Base-by-base conservation (phyloP, 176 grass and related monocot species). In the Sorghum bicolor region DNA sequence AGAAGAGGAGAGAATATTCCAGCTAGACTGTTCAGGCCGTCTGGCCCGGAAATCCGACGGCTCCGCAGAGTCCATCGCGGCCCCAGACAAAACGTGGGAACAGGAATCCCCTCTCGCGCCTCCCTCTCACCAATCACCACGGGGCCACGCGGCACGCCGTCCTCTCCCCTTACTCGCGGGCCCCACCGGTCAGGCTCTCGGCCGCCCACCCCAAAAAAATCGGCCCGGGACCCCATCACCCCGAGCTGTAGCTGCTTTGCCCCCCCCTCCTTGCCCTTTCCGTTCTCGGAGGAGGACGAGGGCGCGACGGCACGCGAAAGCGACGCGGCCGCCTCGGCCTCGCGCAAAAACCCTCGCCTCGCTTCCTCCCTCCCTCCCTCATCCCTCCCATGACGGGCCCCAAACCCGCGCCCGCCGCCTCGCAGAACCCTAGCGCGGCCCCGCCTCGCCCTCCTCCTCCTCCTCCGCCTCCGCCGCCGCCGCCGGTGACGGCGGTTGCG, bases 311-410 rank as follows among this genome's bases (percentile, higher is more conserved):
- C 72, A 32, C 71, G 44, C 62, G 30, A 26, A 14, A 76, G 16
- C 78, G 45, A 76, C 63, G 87, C 83, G 72, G 44, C 52, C 70
- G 77, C 77, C 39, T 40, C 65, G 63, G 12, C 61, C 64, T n/a
- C n/a, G n/a, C n/a, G n/a, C n/a, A n/a, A 28, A 57, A 76, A 67
- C 80, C 75, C 77, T 79, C 76, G 55, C 75, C 67, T 57, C 58
- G 19, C 65, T 19, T 8, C 3, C 25, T 28, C 64, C 11, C 45
- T 45, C 48, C 4, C 13, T 24, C 41, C 39, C 14, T 19, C n/a
- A n/a, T n/a, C 50, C 37, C 68, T 47, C 67, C 74, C 20, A 90
- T 90, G 89, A 80, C 47, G 75, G 80, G n/a, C 80, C 47, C 84
- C 29, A 61, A 45, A 5, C 72, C 74, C 19, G 37, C 70, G 20